These are phyloP conservation scores for Lasiosphaeria ovina DNA, from an alignment of 495 filamentous ascomycete genomes.

Conservation along the genomic window DNA sequence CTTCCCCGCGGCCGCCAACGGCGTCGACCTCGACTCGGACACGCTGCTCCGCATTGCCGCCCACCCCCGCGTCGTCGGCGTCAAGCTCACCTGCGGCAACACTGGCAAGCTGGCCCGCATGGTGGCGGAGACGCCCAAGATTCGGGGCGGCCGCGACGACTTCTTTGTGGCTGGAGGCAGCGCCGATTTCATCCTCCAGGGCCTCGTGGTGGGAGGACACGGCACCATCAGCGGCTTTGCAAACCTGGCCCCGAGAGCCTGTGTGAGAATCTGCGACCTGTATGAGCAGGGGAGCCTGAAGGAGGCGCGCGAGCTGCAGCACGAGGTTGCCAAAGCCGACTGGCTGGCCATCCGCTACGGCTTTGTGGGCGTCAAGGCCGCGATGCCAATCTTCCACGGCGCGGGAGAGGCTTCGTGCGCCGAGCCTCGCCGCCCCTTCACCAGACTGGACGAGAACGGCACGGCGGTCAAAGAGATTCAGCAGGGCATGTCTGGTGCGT, in stretches of 20 bases:
- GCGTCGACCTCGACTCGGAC: slow-evolving; percentile 81
- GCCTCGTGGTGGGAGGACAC: slow-evolving; percentile 67
- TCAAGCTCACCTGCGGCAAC: slow-evolving; percentile 86
- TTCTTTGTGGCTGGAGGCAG: slow-evolving; percentile 82
- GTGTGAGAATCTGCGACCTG: slow-evolving; percentile 69
- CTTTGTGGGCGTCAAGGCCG: slow-evolving; percentile 79
- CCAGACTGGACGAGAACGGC: slow-evolving; percentile 11
- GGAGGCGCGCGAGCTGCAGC: slow-evolving; percentile 69
- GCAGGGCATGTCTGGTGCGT: slow-evolving; percentile 10
- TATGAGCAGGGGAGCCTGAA: slow-evolving; percentile 65
- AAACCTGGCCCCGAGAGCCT: slow-evolving; percentile 73
- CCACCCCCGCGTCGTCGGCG: slow-evolving; percentile 74
- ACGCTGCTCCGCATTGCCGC: slow-evolving; percentile 69
- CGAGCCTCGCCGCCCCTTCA: slow-evolving; percentile 26
- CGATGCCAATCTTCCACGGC: slow-evolving; percentile 72
- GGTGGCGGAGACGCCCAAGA: slow-evolving; percentile 53
- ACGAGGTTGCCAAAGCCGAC: slow-evolving; percentile 67
- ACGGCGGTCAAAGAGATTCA: slow-evolving; percentile 8
- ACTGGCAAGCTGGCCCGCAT: slow-evolving; percentile 83
- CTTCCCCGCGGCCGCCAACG: slow-evolving; percentile 78
- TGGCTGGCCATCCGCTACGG: slow-evolving; percentile 80
- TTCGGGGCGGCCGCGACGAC: slow-evolving; percentile 37
- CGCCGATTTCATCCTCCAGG: slow-evolving; percentile 82
- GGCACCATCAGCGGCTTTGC: slow-evolving; percentile 81
- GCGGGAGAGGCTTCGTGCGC: slow-evolving; percentile 48